Evolutionary conservation across 202 grass and related monocot species (phyloP).

Genomic region (Bolboschoenoplectus hybrid): DNA sequence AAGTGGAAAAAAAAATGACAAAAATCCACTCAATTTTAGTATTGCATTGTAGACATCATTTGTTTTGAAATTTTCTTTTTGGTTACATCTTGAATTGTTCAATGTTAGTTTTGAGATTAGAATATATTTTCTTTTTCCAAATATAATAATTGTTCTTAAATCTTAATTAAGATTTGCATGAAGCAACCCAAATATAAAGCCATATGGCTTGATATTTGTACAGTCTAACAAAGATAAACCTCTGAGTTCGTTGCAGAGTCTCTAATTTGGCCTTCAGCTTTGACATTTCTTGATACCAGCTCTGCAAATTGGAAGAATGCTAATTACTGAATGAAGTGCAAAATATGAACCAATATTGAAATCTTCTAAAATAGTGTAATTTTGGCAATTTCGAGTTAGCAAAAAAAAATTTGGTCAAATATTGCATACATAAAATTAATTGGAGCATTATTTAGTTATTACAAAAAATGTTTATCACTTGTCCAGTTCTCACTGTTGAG

Average conservation of each 20-base stretch:
- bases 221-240: conserved; percentile 43
- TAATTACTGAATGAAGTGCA: background rate
- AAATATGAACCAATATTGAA: conserved; percentile 1
- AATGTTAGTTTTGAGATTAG: background rate
- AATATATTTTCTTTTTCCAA: background rate
- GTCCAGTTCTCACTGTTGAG: background rate
- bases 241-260: conserved; percentile 83
- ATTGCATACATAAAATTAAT: background rate
- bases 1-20: background rate
- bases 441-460: background rate
- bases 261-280: conserved; percentile 91
- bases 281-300: conserved; percentile 91
- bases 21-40: background rate
- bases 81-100: background rate
- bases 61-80: background rate
- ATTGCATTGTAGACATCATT: background rate
- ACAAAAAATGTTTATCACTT: background rate
- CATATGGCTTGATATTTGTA: background rate
- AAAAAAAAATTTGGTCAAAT: background rate
- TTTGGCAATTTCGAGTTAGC: background rate
- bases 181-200: background rate
- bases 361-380: background rate
- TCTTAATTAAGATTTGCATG: background rate
- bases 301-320: conserved; percentile 45
- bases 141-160: background rate